Base-by-base conservation (phyloP, 192 early-diverging fungal genomes). In the Coemansia sp. region DNA sequence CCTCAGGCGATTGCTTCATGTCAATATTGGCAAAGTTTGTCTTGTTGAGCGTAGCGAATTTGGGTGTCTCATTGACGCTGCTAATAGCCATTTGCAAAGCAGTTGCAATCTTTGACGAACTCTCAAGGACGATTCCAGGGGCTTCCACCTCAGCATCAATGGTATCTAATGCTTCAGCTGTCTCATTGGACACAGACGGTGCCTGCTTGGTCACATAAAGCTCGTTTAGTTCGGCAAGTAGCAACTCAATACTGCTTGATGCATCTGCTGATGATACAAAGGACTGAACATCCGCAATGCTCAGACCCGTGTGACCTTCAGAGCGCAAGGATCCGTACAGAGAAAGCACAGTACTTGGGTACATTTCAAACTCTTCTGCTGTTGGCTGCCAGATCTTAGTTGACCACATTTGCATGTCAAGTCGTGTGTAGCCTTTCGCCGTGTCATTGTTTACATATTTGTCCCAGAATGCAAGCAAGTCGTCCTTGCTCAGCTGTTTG, bases 381-480 rank as follows among this genome's bases (percentile, higher is more conserved):
- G 49, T 11, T 23, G 49, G 49, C 17, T 52, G 49, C 49, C 49
- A 52, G 11, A 52, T 52, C 23, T 52, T 26, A 23, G 49, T 26
- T 9, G 49, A 52, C 49, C 49, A 52, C 49, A 52, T 52, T 17
- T 52, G 49, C 49, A 52, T 3, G 49, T 52, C 49, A 52, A 52
- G 19, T 52, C 49, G n/a, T 0, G 49, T 52, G 3, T 52, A 74
- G 1, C 70, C 5, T 4, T 39, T 11, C 13, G 53, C 53, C 5
- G 78, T 73, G 14, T 69, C 67, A 7, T 67, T 69, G 43, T 75
- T 71, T 6, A 80, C 37, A 52, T 77, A 71, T 28, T 44, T 71
- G 67, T 77, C 72, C 74, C 72, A 77, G 33, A 57, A 70, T n/a
- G 30, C 46, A 1, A 85, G 49, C 59, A 85, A 19, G 43, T 72